These are phyloP conservation scores for Citrus medica DNA, from an alignment of 345 rosid species.

Conservation along the genomic window DNA sequence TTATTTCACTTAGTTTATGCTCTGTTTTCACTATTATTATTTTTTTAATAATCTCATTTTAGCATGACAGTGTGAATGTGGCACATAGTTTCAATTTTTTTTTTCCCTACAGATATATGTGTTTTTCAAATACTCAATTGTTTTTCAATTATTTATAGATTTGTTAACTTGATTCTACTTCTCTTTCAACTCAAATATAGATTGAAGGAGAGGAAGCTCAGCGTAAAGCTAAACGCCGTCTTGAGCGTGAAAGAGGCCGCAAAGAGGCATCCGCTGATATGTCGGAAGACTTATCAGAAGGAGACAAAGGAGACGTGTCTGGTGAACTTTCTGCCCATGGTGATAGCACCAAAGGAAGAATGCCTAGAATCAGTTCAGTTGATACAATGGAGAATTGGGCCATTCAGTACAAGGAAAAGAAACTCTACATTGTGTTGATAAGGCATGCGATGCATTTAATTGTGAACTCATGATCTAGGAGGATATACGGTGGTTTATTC, in stretches of 20 bases:
- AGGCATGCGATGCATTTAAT: conserved; percentile 41
- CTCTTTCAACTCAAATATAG: conserved; percentile 29
- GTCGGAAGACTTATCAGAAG: conserved; percentile 77
- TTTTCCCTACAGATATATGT: not conserved
- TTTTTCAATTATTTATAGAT: not conserved
- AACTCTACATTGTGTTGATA: conserved; percentile 74
- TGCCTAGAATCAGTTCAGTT: conserved; percentile 57
- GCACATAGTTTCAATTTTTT: not conserved
- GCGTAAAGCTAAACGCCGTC: conserved; percentile 48
- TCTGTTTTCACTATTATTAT: not conserved
- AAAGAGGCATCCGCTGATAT: conserved; percentile 73
- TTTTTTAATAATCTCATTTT: not conserved
- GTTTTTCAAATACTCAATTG: not conserved
- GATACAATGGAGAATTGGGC: conserved; percentile 75
- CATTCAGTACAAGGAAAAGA: conserved; percentile 62
- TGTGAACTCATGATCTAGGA: conserved; percentile 5
- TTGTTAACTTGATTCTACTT: not conserved
- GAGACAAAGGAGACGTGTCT: conserved; percentile 60
- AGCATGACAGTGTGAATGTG: not conserved
- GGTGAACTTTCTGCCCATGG: conserved; percentile 48
- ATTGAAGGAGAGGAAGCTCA: conserved; percentile 71
- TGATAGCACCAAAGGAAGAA: conserved; percentile 45
- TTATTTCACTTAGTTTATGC: not conserved
- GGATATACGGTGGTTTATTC: conserved; percentile 9
- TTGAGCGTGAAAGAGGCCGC: conserved; percentile 69